These are phyloP conservation scores for Rhodotorula sp. DNA, from an alignment of 1,284 basidiomycete species.

Conservation along the genomic window DNA sequence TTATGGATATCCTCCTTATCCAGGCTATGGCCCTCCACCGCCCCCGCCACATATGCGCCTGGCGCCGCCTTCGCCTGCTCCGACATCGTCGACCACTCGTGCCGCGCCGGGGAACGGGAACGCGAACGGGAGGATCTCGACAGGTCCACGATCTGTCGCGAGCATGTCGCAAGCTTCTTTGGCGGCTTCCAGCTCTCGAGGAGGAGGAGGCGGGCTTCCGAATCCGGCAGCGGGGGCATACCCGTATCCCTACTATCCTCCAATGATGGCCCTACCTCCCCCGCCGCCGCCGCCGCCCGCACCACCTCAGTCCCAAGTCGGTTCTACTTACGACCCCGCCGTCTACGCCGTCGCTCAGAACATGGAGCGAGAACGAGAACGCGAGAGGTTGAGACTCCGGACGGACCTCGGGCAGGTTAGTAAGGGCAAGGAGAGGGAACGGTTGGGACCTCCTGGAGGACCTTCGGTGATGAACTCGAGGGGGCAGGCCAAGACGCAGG, in stretches of 20 bases:
- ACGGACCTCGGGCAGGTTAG: not conserved
- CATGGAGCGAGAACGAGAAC: slow-evolving; percentile 11
- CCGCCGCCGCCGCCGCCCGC: not conserved
- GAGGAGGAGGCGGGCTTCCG: not conserved
- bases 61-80: not conserved
- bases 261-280: not conserved
- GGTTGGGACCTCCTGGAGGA: not conserved
- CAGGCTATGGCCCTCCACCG: not conserved
- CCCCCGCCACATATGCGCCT: not conserved
- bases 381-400: slow-evolving; percentile 4
- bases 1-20: slow-evolving; percentile 5
- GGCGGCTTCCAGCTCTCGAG: not conserved
- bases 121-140: not conserved
- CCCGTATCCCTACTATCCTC: slow-evolving; percentile 1
- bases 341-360: slow-evolving; percentile 17
- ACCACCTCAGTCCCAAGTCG: not conserved
- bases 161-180: not conserved
- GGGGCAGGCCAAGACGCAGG: not conserved
- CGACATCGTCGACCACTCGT: not conserved
- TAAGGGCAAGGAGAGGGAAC: slow-evolving; percentile 15
- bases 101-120: not conserved
- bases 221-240: not conserved
- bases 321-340: not conserved
- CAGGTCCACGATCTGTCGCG: not conserved
- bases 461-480: not conserved